Base-by-base conservation (phyloP, 805 yeast genomes). In the Hanseniaspora lindneri region DNA sequence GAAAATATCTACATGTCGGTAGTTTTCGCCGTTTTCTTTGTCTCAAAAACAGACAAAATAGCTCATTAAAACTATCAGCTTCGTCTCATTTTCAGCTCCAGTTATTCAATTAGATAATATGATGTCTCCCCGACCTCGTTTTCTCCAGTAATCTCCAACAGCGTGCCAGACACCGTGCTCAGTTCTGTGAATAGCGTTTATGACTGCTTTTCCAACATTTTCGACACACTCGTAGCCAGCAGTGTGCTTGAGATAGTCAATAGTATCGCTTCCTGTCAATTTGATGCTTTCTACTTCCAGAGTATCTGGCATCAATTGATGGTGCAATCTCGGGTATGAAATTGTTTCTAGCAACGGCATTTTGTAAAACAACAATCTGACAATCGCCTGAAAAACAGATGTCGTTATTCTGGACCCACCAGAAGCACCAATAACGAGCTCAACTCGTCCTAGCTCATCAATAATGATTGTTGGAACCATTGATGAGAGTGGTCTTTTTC, bases 331-430 rank as follows among this genome's bases (percentile, higher is more conserved):
- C 1, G 96, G 96, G 56, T 66, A 80, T 0, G 94, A 76, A 20
- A 88, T 72, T 0, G 86, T 71, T 48, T 83, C 80, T 20, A 85
- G 65, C 3, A 87, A 59, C 1, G 79, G 70, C 66, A 76, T 60
- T 1, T 72, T 63, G 57, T 77, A 75, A 59, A 75, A 76, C 53
- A 79, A 77, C 2, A 69, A 66, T 47, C 96, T 66, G 1, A 83
- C 71, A 16, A 89, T 72, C 0, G 89, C 87, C 60, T 87, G 92
- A 49, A 89, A 73, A 3, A 89, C 77, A 1, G 94, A 76, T 0
- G 95, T 84, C 13, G 83, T 71, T 44, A 89, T 89, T 49, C 92
- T 69, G 6, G 92, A 80, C 0, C 97, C 97, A 9, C 98, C 98
- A 1, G 96, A 94, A 0, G 95, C 92, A 0, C 96, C 97, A 51